A percentile compares a stretch with the other conserved stretches of the same genome.
These are phyloP conservation scores for Colletotrichum sp. DNA, from an alignment of 2,329 filamentous ascomycete genomes.

Conservation along the genomic window DNA sequence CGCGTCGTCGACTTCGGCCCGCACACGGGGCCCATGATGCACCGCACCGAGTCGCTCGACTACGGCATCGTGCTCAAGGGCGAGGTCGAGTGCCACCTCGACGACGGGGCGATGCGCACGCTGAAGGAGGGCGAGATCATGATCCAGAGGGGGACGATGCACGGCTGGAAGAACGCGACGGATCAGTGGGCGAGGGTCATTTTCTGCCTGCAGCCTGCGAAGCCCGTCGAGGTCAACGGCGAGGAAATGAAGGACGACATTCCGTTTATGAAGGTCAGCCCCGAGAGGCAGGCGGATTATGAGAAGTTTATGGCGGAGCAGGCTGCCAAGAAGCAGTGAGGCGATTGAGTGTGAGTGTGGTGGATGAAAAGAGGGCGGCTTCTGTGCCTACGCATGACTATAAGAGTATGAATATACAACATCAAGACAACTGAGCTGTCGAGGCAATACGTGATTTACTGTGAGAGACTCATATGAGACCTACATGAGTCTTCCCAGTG, in stretches of 20 bases:
- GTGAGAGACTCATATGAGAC: neutral
- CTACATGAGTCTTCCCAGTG: neutral
- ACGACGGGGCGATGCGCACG: constrained; percentile 41
- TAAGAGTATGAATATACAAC: neutral
- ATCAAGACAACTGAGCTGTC: neutral
- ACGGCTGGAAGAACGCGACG: constrained; percentile 30
- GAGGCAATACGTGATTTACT: accelerated
- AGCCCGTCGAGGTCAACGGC: constrained; percentile 30
- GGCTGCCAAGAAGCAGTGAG: neutral
- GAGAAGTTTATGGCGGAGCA: constrained; percentile 12
- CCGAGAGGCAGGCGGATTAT: constrained; percentile 16
- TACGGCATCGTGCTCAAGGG: constrained; percentile 53
- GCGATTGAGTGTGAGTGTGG: neutral
- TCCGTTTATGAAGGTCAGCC: constrained; percentile 10
- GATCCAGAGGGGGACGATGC: constrained; percentile 50
- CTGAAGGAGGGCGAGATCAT: constrained; percentile 48
- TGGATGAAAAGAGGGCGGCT: neutral
- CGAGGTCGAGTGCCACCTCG: constrained; percentile 47
- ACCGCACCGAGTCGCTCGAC: constrained; percentile 51
- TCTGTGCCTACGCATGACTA: neutral
- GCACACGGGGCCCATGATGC: constrained; percentile 34
- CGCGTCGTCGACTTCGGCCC: constrained; percentile 23
- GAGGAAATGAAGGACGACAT: constrained; percentile 16
- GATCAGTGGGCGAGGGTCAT: constrained; percentile 18
- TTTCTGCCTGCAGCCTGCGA: constrained; percentile 38